phyloP scores from a whole-genome alignment of 2,329 filamentous ascomycete species.

The Colletotrichum godetiae region DNA sequence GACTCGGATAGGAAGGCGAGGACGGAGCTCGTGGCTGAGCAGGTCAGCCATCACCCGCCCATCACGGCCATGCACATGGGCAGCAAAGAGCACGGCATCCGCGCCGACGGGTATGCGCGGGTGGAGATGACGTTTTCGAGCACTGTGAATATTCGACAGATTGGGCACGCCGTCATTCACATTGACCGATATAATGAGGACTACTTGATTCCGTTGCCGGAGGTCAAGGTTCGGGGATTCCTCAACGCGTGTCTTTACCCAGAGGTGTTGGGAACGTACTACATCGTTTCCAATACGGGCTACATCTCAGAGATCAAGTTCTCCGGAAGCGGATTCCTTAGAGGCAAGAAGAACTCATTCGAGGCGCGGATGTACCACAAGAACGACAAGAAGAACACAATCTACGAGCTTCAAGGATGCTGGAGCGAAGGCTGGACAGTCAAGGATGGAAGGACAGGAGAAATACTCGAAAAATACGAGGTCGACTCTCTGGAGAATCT shows the following conservation, averaged over 20 bases:
- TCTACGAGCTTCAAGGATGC: constrained; percentile 35
- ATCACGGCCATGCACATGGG: constrained; percentile 64
- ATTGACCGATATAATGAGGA: constrained; percentile 62
- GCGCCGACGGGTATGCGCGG: constrained; percentile 61
- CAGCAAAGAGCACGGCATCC: constrained; percentile 55
- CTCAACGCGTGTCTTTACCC: constrained; percentile 60
- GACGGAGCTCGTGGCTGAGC: constrained; percentile 54
- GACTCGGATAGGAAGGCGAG: constrained; percentile 42
- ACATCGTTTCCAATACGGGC: constrained; percentile 57
- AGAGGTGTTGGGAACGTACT: constrained; percentile 58
- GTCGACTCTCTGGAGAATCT: constrained; percentile 48
- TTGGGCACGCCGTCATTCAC: constrained; percentile 61
- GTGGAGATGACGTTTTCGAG: constrained; percentile 64
- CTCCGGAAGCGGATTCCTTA: constrained; percentile 56
- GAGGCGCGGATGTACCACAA: constrained; percentile 54
- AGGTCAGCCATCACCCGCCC: constrained; percentile 65
- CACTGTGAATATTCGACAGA: constrained; percentile 60
- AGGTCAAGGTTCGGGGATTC: constrained; percentile 60
- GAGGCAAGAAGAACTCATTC: constrained; percentile 60
- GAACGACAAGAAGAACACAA: constrained; percentile 47
- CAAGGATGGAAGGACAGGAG: constrained; percentile 46
- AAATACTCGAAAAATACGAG: constrained; percentile 48
- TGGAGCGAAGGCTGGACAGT: constrained; percentile 41
- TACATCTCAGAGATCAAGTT: constrained; percentile 60
- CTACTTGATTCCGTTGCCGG: constrained; percentile 60